Conservation (phyloP, 805 yeast species). For the Metschnikowia lunata region DNA sequence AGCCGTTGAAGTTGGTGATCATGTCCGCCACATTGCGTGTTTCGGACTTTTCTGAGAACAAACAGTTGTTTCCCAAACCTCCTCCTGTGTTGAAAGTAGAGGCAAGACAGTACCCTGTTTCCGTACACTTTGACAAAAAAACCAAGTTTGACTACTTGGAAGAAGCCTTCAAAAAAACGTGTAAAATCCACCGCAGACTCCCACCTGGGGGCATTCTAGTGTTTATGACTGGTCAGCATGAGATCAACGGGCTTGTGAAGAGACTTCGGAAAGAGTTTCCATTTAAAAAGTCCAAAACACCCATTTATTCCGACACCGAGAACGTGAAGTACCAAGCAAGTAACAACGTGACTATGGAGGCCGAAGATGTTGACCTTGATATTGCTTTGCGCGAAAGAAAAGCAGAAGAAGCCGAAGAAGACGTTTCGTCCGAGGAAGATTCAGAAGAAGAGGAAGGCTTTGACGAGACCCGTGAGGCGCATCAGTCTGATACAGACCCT, state of each 20-base stretch:
- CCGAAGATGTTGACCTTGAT: conserved; percentile 81
- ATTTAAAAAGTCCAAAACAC: conserved; percentile 24
- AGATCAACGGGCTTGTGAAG: conserved; percentile 73
- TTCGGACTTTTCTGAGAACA: conserved; percentile 85
- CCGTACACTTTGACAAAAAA: conserved; percentile 80
- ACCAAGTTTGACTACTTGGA: conserved; percentile 78
- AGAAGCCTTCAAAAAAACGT: conserved; percentile 79
- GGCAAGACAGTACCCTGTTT: conserved; percentile 92
- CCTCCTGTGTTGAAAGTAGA: conserved; percentile 90
- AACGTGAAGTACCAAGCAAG: conserved; percentile 46
- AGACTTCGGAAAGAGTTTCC: conserved; percentile 68
- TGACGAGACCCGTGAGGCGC: conserved; percentile 68
- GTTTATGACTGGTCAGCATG: conserved; percentile 93
- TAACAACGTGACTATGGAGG: conserved; percentile 68
- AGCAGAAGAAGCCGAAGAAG: conserved; percentile 37
- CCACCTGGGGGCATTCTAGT: conserved; percentile 94
- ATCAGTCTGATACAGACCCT: conserved; percentile 71
- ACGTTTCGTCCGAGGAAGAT: conserved; percentile 46
- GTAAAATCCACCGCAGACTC: conserved; percentile 77
- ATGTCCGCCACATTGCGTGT: conserved; percentile 98
- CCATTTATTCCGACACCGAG: conserved; percentile 12
- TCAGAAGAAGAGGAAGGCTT: conserved; percentile 57
- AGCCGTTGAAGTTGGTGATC: conserved; percentile 74
- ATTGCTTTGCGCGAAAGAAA: conserved; percentile 34
- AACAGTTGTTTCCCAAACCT: conserved; percentile 54